These are phyloP conservation scores for Microbotryomycetes sp. DNA, from an alignment of 1,284 basidiomycete species.

Conservation along the genomic window DNA sequence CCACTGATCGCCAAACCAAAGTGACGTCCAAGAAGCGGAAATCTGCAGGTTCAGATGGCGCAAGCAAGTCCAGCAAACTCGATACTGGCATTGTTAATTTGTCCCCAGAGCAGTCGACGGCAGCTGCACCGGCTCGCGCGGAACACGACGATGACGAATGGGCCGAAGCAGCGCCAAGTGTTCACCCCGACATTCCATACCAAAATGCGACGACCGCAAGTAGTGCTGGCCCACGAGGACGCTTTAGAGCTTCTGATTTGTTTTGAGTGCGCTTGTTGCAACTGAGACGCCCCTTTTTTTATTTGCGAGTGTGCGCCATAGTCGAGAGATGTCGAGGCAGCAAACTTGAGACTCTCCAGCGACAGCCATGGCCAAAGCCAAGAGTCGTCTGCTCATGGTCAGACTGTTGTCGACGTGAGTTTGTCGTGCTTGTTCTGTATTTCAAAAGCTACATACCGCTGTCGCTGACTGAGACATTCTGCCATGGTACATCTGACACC, in stretches of 20 bases:
- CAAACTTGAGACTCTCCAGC: no score
- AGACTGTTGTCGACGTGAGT: not conserved
- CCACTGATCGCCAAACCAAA: constrained; percentile 50
- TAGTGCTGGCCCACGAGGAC: not conserved
- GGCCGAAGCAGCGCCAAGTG: constrained; percentile 40
- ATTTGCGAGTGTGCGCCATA: not conserved
- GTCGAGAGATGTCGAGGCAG: no score
- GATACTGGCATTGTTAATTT: constrained; percentile 1
- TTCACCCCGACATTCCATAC: constrained; percentile 11
- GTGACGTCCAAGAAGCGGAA: constrained; percentile 38
- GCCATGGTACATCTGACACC: no score
- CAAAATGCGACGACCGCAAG: not conserved
- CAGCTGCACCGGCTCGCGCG: constrained; percentile 5
- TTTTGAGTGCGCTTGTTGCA: not conserved
- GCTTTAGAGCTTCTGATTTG: not conserved
- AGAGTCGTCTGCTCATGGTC: not conserved
- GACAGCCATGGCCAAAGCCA: not conserved
- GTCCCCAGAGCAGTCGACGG: no score
- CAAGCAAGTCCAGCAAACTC: not conserved
- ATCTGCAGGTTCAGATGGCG: not conserved
- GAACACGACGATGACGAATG: constrained; percentile 46
- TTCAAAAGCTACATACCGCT: no score
- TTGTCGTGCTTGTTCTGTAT: no score
- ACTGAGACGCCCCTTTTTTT: not conserved
- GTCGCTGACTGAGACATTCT: no score